phyloP scores from a whole-genome alignment of 78 protist species.

The Dictyostelium firmibasis region DNA sequence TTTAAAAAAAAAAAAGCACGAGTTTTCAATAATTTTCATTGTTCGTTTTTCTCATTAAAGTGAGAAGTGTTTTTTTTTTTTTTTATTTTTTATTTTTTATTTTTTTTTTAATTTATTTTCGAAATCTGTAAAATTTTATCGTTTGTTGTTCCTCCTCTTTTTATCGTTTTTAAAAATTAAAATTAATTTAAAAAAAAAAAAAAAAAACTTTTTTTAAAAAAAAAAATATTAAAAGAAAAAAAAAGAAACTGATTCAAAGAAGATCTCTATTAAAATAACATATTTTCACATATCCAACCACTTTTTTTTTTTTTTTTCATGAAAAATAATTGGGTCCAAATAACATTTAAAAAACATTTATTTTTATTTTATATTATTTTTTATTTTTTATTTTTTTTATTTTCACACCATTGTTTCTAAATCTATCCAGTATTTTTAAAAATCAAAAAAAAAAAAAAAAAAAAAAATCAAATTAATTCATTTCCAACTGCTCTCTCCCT shows the following conservation, averaged over 20 bases:
- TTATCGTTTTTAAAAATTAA: background rate
- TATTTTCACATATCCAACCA: background rate
- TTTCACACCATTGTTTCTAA: background rate
- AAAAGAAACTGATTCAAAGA: background rate
- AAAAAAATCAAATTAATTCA: no score
- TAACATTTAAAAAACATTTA: background rate
- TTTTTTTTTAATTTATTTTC: no score
- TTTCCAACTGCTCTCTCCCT: background rate
- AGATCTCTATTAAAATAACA: background rate
- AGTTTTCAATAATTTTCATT: no score
- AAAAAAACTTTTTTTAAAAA: background rate
- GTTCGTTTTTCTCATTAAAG: background rate
- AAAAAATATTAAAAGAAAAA: background rate
- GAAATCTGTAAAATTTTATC: background rate
- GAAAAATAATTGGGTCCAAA: background rate
- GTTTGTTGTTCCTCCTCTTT: background rate
- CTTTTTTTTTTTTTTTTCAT: background rate
- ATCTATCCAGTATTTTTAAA: background rate
- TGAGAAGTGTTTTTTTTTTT: background rate
- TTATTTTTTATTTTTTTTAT: no score
- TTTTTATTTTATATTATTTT: no score
- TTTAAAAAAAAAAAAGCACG: background rate
- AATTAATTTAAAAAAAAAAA: background rate
- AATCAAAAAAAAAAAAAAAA: no score
- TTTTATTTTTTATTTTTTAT: no score